Base-by-base conservation (phyloP, 1,284 basidiomycete genomes). In the Neolentinus lepideus region DNA sequence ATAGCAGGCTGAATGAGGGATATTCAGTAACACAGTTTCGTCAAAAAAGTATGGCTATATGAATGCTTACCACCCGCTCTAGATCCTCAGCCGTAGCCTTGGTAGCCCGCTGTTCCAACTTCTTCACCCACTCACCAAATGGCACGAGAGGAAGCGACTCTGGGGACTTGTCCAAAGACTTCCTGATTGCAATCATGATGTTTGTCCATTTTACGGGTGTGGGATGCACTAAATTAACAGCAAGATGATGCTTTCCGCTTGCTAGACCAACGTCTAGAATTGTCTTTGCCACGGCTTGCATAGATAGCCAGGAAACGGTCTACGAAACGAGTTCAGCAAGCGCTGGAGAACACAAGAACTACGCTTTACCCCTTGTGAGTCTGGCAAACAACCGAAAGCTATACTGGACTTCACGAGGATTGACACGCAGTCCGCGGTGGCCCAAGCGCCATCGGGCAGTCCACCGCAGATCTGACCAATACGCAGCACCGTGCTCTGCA, bases 391-490 rank as follows among this genome's bases (percentile, higher is more conserved):
- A 6, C 61, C 53, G 8, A 70, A 46, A 4, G 57, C 56, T 25
- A 63, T 50, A 12, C 62, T 62, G 4, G 67, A 67, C 53, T 63
- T 61, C 36, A 68, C 54, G n/a, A 70, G 54, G 16, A 60, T 43
- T 1, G 69, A 68, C 14, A 70, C 51, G 67, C 67, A 70, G 50
- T 70, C 69, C 10, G 57, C 53, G 6, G 33, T 22, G 36, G 66
- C 67, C 69, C 69, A 69, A 24, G 56, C 61, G 6, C 68, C 68
- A 50, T 63, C 64, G 2, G 46, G 16, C 10, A 62, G 59, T 11
- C 68, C 68, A 10, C 60, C 59, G 3, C 12, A 43, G 21, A 71
- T 57, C 55, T 71, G 69, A 2, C 69, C 69, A 12, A 69, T 61
- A 8, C 69, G 66, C 26, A 70, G 58, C 2, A 64, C 59, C 8